Conservation (phyloP, 1,284 basidiomycete genomes). For the Exobasidium cylindrosporum region DNA sequence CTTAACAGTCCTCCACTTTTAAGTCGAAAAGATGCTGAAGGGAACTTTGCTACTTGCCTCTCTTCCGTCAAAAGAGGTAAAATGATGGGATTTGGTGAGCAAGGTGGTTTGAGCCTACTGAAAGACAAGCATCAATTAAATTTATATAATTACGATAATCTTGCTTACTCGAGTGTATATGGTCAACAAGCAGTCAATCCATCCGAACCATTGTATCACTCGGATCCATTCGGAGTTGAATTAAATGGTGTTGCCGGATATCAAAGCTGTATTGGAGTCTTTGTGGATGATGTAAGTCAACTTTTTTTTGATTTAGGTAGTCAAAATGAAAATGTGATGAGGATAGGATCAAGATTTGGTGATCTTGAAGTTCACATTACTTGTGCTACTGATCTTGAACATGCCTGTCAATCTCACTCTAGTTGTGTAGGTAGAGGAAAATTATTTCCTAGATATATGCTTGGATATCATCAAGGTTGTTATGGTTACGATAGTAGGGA, state of each 20-base stretch:
- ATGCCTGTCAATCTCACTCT: constrained; percentile 1
- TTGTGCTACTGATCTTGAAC: constrained; percentile 7
- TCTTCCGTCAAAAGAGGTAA: constrained; percentile 3
- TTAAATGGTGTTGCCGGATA: constrained; percentile 10
- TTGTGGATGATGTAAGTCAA: constrained; percentile 12
- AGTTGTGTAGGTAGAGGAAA: constrained; percentile 1
- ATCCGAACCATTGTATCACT: constrained; percentile 11
- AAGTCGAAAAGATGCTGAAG: constrained; percentile 4
- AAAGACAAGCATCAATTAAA: constrained; percentile 9
- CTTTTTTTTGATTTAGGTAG: constrained; percentile 1
- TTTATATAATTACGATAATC: constrained; percentile 11
- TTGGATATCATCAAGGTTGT: constrained; percentile 14
- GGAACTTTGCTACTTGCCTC: constrained; percentile 8
- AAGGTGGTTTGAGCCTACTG: constrained; percentile 7
- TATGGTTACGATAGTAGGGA: constrained; percentile 11
- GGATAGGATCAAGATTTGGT: constrained; percentile 7
- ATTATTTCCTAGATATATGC: constrained; percentile 6
- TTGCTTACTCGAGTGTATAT: constrained; percentile 10
- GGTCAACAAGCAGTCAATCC: constrained; percentile 9
- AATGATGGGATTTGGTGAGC: constrained; percentile 10
- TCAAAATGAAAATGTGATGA: neutral
- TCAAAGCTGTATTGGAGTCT: neutral
- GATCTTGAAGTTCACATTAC: constrained; percentile 13
- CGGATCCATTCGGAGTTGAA: constrained; percentile 9
- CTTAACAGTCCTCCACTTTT: neutral